A percentile compares a stretch with the other conserved stretches of the same genome.
Evolutionary conservation across 208 protist species (phyloP).

Genomic region (Trypanosoma cruzi): DNA sequence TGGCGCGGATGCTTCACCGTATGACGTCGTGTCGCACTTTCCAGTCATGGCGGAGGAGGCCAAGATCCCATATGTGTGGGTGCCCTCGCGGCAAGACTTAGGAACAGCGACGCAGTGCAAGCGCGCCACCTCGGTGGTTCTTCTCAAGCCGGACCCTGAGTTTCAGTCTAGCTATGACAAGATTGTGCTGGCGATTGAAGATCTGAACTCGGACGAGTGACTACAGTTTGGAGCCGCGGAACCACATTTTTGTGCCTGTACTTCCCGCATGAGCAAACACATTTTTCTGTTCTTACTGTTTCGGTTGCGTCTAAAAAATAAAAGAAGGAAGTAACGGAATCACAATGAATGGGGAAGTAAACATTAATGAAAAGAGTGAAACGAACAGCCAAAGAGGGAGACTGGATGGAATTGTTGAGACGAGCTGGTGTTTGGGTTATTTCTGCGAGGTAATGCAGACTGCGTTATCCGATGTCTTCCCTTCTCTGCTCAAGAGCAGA

Average conservation of each 20-base stretch:
- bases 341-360: not conserved
- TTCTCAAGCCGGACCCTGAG: slow-evolving; percentile 86
- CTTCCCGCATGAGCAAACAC: not conserved
- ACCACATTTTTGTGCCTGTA: not conserved
- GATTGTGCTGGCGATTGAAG: slow-evolving; percentile 86
- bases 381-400: not conserved
- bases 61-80: slow-evolving; percentile 94
- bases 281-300: too few species aligned
- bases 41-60: slow-evolving; percentile 92
- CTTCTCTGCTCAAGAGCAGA: slow-evolving; percentile 10
- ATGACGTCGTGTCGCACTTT: slow-evolving; percentile 95
- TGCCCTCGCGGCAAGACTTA: slow-evolving; percentile 92
- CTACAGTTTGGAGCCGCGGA: not conserved
- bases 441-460: too few species aligned
- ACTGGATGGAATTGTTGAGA: not conserved
- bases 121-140: slow-evolving; percentile 92
- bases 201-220: slow-evolving; percentile 80
- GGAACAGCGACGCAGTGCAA: slow-evolving; percentile 94
- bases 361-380: not conserved
- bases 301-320: too few species aligned
- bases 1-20: slow-evolving; percentile 92
- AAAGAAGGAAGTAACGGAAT: not conserved
- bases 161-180: slow-evolving; percentile 90
- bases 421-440: not conserved
- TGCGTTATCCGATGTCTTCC: too few species aligned